Percentiles rank a stretch among this genome's conserved stretches.
Conservation (phyloP, 345 rosid genomes). For the Trapa incisa region DNA sequence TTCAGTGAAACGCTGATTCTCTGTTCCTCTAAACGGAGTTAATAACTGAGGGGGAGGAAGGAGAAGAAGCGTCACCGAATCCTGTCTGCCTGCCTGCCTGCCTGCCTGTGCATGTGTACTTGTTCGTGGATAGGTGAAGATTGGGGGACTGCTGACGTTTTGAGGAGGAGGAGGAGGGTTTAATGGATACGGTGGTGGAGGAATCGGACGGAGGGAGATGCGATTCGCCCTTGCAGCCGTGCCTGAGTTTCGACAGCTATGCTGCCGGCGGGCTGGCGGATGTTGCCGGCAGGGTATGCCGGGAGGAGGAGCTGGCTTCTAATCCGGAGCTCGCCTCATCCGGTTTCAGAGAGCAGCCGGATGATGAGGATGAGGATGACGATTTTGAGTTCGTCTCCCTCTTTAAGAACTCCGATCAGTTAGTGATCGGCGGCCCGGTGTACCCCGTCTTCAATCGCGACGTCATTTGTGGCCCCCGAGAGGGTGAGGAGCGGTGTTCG, state of each 20-base stretch:
- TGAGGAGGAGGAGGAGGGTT: not conserved
- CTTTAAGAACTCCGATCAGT: constrained; percentile 9
- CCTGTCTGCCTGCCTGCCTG: not conserved
- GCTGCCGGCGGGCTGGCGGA: constrained; percentile 24
- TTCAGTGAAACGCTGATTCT: not conserved
- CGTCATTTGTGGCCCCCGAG: constrained; percentile 12
- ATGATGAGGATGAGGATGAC: constrained; percentile 19
- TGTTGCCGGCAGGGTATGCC: constrained; percentile 29
- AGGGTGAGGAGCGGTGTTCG: constrained; percentile 6
- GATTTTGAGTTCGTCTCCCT: constrained; percentile 54
- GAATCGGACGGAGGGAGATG: not conserved
- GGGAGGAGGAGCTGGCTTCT: constrained; percentile 3
- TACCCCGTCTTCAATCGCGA: constrained; percentile 61
- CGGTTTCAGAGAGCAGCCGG: too few species aligned
- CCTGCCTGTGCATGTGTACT: not conserved
- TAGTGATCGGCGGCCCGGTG: constrained; percentile 6
- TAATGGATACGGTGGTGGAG: not conserved
- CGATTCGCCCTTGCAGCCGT: constrained; percentile 24
- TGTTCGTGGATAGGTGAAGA: not conserved
- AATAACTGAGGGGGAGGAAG: not conserved
- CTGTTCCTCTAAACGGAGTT: not conserved
- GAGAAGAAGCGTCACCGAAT: not conserved
- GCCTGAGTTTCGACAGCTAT: constrained; percentile 69
- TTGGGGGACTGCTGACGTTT: not conserved
- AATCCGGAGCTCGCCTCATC: too few species aligned